Evolutionary conservation across 2,329 filamentous ascomycete species (phyloP).

Genomic region (Aureobasidium zeae): DNA sequence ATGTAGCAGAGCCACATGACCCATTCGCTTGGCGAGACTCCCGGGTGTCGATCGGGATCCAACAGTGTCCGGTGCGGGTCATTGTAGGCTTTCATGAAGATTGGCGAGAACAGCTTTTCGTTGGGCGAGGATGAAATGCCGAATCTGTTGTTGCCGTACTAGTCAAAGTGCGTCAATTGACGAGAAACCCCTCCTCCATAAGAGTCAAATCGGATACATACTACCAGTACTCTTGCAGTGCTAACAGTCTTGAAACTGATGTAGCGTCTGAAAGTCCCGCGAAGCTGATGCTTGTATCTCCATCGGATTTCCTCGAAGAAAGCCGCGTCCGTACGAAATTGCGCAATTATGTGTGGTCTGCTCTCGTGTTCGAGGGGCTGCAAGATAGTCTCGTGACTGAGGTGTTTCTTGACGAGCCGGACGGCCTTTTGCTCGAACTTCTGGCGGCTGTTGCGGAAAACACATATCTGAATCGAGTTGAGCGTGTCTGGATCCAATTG

Average conservation of each 20-base stretch:
- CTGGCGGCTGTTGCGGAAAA: slow-evolving; percentile 2
- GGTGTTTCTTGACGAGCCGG: neutral
- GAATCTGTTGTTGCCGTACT: slow-evolving; percentile 2
- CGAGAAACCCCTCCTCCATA: neutral
- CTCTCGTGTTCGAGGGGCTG: too few species aligned
- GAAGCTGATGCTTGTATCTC: neutral
- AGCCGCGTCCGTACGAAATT: neutral
- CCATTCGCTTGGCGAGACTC: neutral
- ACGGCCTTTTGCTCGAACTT: neutral
- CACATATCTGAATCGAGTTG: slow-evolving; percentile 3
- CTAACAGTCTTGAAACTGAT: slow-evolving; percentile 8
- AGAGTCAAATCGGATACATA: neutral
- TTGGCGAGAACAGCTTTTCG: slow-evolving; percentile 4
- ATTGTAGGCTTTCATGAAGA: slow-evolving; percentile 8
- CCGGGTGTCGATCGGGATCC: neutral
- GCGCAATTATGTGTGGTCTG: too few species aligned
- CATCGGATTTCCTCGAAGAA: slow-evolving; percentile 1
- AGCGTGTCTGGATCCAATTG: neutral
- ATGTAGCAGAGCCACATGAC: neutral
- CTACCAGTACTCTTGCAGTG: slow-evolving; percentile 1
- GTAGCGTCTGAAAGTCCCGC: neutral
- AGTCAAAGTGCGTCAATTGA: too few species aligned
- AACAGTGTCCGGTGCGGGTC: neutral
- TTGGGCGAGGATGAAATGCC: neutral
- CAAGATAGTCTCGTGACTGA: neutral